Evolutionary conservation across 2,329 filamentous ascomycete genomes (phyloP).

Genomic region (Hypoxylon sp.): DNA sequence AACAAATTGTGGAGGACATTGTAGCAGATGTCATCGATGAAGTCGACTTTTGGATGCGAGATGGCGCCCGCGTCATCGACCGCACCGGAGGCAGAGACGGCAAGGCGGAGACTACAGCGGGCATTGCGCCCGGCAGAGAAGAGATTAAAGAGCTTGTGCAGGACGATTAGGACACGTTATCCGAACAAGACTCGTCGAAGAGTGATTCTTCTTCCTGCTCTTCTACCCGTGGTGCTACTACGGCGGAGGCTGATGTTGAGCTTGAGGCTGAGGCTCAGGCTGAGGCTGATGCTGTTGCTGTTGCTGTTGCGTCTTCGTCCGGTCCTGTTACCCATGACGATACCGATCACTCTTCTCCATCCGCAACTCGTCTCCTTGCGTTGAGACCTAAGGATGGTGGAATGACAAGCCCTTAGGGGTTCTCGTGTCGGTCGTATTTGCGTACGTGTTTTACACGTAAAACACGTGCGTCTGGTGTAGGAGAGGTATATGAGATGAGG

Average conservation of each 20-base stretch:
- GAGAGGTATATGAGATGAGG: not conserved
- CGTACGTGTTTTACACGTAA: not conserved
- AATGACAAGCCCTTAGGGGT: not conserved
- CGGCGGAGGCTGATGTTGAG: too few species aligned
- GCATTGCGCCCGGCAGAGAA: constrained; percentile 63
- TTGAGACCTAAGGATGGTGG: not conserved
- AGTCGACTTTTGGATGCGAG: constrained; percentile 88
- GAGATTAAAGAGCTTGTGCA: constrained; percentile 78
- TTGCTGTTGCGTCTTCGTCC: too few species aligned
- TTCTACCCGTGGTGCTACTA: not conserved
- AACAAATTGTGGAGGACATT: constrained; percentile 95
- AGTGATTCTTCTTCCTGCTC: not conserved
- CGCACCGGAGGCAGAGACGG: constrained; percentile 61
- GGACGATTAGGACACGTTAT: constrained; percentile 64
- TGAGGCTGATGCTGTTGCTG: too few species aligned
- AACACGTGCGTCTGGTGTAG: not conserved
- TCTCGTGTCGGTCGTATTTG: not conserved
- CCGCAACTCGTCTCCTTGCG: not conserved
- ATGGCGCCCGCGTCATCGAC: constrained; percentile 68
- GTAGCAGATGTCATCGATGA: constrained; percentile 96
- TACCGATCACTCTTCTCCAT: not conserved
- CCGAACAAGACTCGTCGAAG: not conserved
- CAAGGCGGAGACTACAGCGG: constrained; percentile 61
- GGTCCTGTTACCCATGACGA: too few species aligned
- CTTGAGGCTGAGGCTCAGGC: too few species aligned